Percentiles rank a stretch among this genome's conserved stretches.
Conservation (phyloP, 2,329 filamentous ascomycete species). For the Podosphaera xanthii region DNA sequence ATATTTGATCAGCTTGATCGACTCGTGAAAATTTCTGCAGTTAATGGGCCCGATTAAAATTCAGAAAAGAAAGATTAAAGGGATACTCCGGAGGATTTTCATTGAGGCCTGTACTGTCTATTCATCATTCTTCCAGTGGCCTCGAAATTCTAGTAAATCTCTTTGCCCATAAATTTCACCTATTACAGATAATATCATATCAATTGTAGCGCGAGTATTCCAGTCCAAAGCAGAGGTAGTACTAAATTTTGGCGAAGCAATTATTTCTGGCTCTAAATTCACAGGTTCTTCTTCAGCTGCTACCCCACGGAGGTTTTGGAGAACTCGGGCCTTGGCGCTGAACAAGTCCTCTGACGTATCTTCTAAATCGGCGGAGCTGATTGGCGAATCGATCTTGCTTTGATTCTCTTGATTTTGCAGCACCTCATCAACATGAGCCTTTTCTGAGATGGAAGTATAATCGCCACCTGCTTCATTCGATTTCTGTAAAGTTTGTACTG, state of each 20-base stretch:
- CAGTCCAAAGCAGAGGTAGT: slow-evolving; percentile 3
- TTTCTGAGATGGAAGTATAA: neutral
- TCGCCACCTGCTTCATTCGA: neutral
- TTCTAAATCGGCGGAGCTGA: neutral
- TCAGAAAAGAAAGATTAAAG: too few relatives aligned
- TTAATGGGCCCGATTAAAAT: too few relatives aligned
- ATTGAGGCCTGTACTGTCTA: neutral
- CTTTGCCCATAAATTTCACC: slow-evolving; percentile 79
- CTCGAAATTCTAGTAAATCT: slow-evolving; percentile 57
- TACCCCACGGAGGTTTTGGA: slow-evolving; percentile 6
- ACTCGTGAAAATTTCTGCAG: too few relatives aligned
- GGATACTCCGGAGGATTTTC: too few relatives aligned
- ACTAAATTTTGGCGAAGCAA: neutral
- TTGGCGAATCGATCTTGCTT: neutral
- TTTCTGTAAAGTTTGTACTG: neutral
- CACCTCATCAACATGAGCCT: neutral
- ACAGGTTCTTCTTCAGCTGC: slow-evolving; percentile 1
- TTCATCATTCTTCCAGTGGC: slow-evolving; percentile 22
- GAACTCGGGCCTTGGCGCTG: slow-evolving; percentile 24
- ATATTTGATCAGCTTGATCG: too few relatives aligned
- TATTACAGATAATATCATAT: slow-evolving; percentile 76
- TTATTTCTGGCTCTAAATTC: slow-evolving; percentile 4
- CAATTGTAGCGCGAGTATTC: slow-evolving; percentile 42
- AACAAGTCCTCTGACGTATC: slow-evolving; percentile 4
- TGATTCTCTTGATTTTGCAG: neutral